Conservation (phyloP, 1,284 basidiomycete species). For the Coniferiporia sulphurascens region DNA sequence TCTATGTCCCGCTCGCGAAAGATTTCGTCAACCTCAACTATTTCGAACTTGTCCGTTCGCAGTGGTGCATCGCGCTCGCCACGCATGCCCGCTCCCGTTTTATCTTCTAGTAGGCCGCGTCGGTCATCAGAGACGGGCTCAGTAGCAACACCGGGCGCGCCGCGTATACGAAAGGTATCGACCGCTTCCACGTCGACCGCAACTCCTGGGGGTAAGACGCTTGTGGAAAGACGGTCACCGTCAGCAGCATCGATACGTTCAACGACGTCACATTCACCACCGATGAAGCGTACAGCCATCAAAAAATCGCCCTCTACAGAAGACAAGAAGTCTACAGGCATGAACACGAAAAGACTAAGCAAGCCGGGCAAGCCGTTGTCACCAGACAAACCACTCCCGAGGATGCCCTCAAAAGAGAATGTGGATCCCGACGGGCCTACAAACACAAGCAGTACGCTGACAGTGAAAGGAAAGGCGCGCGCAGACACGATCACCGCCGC, state of each 20-base stretch:
- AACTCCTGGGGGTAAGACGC: constrained; percentile 17
- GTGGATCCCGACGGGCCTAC: constrained; percentile 5
- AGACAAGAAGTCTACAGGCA: not conserved
- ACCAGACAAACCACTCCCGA: constrained; percentile 9
- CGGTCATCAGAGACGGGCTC: constrained; percentile 29
- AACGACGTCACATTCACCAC: constrained; percentile 29
- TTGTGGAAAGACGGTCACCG: constrained; percentile 25
- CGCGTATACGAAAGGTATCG: constrained; percentile 17
- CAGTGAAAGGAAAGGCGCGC: constrained; percentile 9
- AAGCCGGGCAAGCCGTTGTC: constrained; percentile 4
- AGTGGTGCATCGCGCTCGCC: constrained; percentile 28
- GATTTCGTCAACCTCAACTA: constrained; percentile 28
- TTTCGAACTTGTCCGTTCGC: constrained; percentile 36
- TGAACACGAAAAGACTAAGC: not conserved
- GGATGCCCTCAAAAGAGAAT: constrained; percentile 15
- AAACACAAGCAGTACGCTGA: constrained; percentile 13
- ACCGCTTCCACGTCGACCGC: constrained; percentile 16
- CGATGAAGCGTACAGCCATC: constrained; percentile 23
- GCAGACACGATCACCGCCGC: constrained; percentile 1
- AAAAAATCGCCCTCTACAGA: constrained; percentile 12
- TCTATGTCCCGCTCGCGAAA: constrained; percentile 37
- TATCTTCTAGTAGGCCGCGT: constrained; percentile 19
- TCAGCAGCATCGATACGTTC: constrained; percentile 32
- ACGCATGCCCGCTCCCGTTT: constrained; percentile 17
- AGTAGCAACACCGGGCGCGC: constrained; percentile 18